Base-by-base conservation (phyloP, 192 early-diverging fungal genomes). In the Gigaspora rosea region DNA sequence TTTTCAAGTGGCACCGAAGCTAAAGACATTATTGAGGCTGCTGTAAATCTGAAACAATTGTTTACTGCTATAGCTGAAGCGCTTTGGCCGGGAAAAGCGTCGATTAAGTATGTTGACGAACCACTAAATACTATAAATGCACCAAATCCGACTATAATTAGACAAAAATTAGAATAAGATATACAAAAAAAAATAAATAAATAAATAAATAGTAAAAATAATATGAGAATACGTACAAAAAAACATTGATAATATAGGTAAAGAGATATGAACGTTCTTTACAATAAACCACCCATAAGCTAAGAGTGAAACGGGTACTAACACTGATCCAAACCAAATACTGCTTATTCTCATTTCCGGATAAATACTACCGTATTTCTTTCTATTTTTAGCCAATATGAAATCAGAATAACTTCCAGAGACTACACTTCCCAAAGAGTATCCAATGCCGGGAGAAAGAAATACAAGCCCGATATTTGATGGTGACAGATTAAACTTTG, bases 311-410 rank as follows among this genome's bases (percentile, higher is more conserved):
- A 64, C 22, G 3, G 73, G 59, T 57, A 75, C 10, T 9, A 62
- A 9, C 5, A 58, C 41, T 11, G 22, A n/a, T 2, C 73, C 73
- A 18, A 75, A 22, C 73, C 73, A 75, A 33, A 6, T 35, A 18
- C 73, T 62, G 10, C 50, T 27, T n/a, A 75, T 22, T 46, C 73
- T 75, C 59, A 48, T 63, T 64, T 75, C 73, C 0, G 73, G 59
- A 20, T 75, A 27, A 46, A 11, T 27, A 50, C 46, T 59, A 35
- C 36, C 22, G 5, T 75, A 6, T 51, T 33, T 47, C 50, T 10
- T 12, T 46, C 22, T 46, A 5, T 15, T 7, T 8, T 48, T 35
- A 12, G 9, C 16, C 15, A 75, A 32, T 22, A 75, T 13, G 22
- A 46, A 50, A 62, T 27, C 27, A 27, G 27, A 27, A 27, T 27